Base-by-base conservation (phyloP, 768 basidiomycete species). In the Auriculariales sp. region DNA sequence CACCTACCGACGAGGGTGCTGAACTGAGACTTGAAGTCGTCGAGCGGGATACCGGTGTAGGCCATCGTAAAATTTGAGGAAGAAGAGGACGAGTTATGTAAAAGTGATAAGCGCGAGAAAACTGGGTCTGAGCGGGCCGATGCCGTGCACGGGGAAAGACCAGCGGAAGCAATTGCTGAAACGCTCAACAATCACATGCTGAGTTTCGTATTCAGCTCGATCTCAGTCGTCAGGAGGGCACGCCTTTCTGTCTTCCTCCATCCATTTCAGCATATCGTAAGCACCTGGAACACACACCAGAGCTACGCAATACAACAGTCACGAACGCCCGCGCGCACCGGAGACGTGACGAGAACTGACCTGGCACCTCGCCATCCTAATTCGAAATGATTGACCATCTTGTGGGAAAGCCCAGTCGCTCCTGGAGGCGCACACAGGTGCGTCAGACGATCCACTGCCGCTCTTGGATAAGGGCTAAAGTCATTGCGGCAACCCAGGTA, bases 371-470 rank as follows among this genome's bases (percentile, higher is more conserved):
- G 31, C 15, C 31, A 15, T 15, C 15, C 31, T 32, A 15, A 15
- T n/a, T 6, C 35, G 62, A 35, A 55, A 98, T 98, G 93, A 88
- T 97, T 61, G 93, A 97, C 71, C 90, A 95, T 61, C 65, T 97
- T 32, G 65, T 89, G 3, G 93, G 93, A 46, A 78, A 83, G 22
- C 93, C 93, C 1, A 91, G 72, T 61, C 79, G 85, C 10, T 78
- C 81, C n/a, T 92, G 90, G 83, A 92, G 89, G 64, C 77, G 92
- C 34, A 66, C 81, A 2, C 91, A 90, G 69, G 88, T 83, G 48
- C 19, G 68, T 58, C 24, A 19, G 33, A 10, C 32, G 42, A 28
- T 39, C 47, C 30, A 28, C 30, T 46, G 14, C 36, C 28, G 35
- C 47, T 22, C 29, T 46, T 22, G 36, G 48, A 25, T 34, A 33